A percentile compares a stretch with the other conserved stretches of the same genome.
These are phyloP conservation scores for Mesembryanthemum crystallinum DNA, from an alignment of 148 eudicot genomes.

Conservation along the genomic window DNA sequence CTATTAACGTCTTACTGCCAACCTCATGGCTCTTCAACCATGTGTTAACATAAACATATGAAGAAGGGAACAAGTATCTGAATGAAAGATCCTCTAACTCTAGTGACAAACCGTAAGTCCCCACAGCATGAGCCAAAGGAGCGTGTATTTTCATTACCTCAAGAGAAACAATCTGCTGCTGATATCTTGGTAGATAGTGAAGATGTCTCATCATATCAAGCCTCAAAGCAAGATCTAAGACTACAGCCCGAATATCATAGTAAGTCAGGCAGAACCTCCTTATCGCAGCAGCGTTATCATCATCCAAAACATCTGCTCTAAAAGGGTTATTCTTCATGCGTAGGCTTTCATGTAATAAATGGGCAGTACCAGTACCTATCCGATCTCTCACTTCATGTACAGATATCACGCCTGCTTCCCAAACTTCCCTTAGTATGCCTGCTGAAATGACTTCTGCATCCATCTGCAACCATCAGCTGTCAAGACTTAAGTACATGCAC, in stretches of 20 bases:
- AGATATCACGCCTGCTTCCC: constrained; percentile 72
- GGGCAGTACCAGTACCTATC: constrained; percentile 72
- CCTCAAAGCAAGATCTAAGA: constrained; percentile 74
- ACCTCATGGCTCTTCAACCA: constrained; percentile 89
- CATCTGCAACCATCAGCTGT: constrained; percentile 54
- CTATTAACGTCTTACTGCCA: constrained; percentile 62
- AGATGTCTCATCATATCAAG: constrained; percentile 90
- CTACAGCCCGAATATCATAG: constrained; percentile 86
- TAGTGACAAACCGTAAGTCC: constrained; percentile 56
- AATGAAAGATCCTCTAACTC: constrained; percentile 92
- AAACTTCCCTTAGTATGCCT: constrained; percentile 75
- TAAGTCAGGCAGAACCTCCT: constrained; percentile 83
- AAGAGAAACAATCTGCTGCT: constrained; percentile 66
- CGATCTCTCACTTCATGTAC: constrained; percentile 59
- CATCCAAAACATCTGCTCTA: constrained; percentile 63
- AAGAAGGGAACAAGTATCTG: constrained; percentile 79
- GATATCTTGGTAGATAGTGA: constrained; percentile 68
- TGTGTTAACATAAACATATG: constrained; percentile 77
- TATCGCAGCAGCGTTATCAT: constrained; percentile 71
- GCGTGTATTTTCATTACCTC: constrained; percentile 93
- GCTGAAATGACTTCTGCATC: constrained; percentile 97
- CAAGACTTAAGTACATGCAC: constrained; percentile 9
- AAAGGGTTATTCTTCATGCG: constrained; percentile 69
- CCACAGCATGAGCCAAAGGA: constrained; percentile 91
- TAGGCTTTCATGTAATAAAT: constrained; percentile 81